Percentiles rank a stretch among this genome's conserved stretches.
phyloP scores from a whole-genome alignment of 306 rosid genomes.

The Acacia confusa region DNA sequence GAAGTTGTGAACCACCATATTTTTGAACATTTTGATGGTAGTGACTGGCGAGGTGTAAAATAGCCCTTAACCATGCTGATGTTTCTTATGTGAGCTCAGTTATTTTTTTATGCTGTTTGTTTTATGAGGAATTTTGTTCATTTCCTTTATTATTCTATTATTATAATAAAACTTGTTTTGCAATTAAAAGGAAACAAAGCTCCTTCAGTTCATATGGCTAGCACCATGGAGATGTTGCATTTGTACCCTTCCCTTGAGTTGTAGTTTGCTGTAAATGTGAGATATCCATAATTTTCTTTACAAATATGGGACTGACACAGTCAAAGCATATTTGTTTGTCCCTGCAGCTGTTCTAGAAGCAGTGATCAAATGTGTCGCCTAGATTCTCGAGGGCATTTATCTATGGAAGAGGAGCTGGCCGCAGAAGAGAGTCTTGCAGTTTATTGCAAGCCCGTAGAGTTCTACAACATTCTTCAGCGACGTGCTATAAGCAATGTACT shows the following conservation, averaged over 20 bases:
- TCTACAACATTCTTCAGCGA: conserved; percentile 69
- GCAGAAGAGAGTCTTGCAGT: conserved; percentile 68
- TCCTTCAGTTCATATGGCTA: not conserved
- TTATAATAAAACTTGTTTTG: not conserved
- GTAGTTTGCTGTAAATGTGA: conserved; percentile 20
- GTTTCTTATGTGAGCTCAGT: not conserved
- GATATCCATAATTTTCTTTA: conserved; percentile 12
- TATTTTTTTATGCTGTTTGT: too few species aligned
- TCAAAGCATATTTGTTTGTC: conserved; percentile 29
- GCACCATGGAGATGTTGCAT: not conserved
- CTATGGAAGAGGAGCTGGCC: conserved; percentile 63
- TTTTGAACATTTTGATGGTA: not conserved
- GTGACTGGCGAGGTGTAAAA: not conserved
- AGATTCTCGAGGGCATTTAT: conserved; percentile 50
- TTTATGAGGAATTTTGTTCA: not conserved
- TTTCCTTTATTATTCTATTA: not conserved
- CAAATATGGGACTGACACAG: not conserved
- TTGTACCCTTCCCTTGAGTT: not conserved
- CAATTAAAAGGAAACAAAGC: not conserved
- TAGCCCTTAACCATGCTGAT: not conserved
- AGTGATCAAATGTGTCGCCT: conserved; percentile 53
- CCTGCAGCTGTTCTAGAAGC: conserved; percentile 43
- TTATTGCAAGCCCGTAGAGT: conserved; percentile 81
- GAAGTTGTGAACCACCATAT: not conserved
- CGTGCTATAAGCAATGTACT: conserved; percentile 58